Conservation (phyloP, 805 yeast genomes). For the Yarrowia hollandica region DNA sequence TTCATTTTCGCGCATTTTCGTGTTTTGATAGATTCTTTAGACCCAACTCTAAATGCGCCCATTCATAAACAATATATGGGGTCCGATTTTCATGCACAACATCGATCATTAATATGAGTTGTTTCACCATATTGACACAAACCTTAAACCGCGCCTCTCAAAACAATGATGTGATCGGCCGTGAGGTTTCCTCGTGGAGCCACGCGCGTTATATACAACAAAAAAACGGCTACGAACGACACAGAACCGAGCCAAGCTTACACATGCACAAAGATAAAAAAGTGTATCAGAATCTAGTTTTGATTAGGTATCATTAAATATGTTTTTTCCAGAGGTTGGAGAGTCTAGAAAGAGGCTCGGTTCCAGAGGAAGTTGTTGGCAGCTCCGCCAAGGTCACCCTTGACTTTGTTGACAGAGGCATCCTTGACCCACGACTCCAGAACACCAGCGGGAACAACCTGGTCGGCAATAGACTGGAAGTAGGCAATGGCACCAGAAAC, state of each 20-base stretch:
- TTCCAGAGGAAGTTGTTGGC: constrained; percentile 8
- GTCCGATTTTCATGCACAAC: neutral
- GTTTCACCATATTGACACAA: neutral
- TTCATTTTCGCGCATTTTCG: no score
- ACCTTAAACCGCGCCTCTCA: neutral
- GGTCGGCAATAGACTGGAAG: constrained; percentile 40
- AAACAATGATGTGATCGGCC: neutral
- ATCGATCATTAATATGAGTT: neutral
- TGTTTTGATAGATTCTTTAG: no score
- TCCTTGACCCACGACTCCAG: constrained; percentile 15
- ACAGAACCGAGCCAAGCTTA: no score
- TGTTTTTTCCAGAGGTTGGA: neutral
- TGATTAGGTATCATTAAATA: constrained; percentile 14
- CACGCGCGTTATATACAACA: no score
- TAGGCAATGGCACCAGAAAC: constrained; percentile 89
- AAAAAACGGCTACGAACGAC: no score
- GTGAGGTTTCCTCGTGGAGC: no score
- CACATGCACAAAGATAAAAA: neutral
- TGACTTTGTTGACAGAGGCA: neutral
- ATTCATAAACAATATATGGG: neutral
- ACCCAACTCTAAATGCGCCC: neutral
- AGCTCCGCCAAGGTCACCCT: constrained; percentile 17
- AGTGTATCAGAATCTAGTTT: neutral
- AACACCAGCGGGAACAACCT: neutral
- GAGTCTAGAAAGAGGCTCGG: constrained; percentile 12